Percentiles rank a stretch among this genome's conserved stretches.
Evolutionary conservation across 2,329 filamentous ascomycete genomes (phyloP).

Genomic region (Fusarium solani-melongenae): DNA sequence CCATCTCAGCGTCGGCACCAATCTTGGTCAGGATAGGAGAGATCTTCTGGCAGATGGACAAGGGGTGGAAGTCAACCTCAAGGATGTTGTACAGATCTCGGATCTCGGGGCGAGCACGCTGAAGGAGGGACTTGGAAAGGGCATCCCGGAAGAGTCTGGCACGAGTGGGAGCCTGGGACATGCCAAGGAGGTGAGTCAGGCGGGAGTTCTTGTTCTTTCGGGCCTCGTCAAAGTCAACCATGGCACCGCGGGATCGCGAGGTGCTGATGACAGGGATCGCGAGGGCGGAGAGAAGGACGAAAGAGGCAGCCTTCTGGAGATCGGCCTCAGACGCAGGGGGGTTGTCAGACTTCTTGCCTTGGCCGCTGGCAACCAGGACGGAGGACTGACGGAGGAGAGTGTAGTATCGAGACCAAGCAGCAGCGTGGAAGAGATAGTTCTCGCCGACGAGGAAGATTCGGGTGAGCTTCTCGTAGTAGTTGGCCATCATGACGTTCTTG

Average conservation of each 20-base stretch:
- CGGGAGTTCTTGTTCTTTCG: slow-evolving; percentile 99
- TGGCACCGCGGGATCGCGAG: slow-evolving; percentile 90
- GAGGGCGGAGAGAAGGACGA: slow-evolving; percentile 92
- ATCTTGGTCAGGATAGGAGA: slow-evolving; percentile 96
- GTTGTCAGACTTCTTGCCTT: slow-evolving; percentile 94
- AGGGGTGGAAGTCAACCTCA: slow-evolving; percentile 97
- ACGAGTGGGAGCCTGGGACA: slow-evolving; percentile 89
- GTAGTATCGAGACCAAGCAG: slow-evolving; percentile 97
- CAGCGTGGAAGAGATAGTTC: slow-evolving; percentile 99
- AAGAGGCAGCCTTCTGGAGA: slow-evolving; percentile 93
- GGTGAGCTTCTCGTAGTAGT: slow-evolving; percentile 99
- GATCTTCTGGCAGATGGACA: slow-evolving; percentile 99
- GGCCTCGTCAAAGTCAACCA: slow-evolving; percentile 96
- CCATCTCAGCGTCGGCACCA: slow-evolving; percentile 92
- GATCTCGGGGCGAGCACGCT: slow-evolving; percentile 93
- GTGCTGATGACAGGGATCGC: slow-evolving; percentile 99
- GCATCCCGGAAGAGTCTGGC: slow-evolving; percentile 94
- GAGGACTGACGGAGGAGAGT: slow-evolving; percentile 93
- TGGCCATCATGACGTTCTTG: slow-evolving; percentile 99
- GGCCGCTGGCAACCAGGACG: slow-evolving; percentile 82
- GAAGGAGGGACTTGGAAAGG: slow-evolving; percentile 91
- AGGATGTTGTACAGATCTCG: slow-evolving; percentile 98
- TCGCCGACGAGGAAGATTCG: slow-evolving; percentile 98
- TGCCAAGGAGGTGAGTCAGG: slow-evolving; percentile 93
- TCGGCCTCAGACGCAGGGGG: slow-evolving; percentile 89